These are phyloP conservation scores for Sphenostylis stenocarpa DNA, from an alignment of 306 rosid species.

Conservation along the genomic window DNA sequence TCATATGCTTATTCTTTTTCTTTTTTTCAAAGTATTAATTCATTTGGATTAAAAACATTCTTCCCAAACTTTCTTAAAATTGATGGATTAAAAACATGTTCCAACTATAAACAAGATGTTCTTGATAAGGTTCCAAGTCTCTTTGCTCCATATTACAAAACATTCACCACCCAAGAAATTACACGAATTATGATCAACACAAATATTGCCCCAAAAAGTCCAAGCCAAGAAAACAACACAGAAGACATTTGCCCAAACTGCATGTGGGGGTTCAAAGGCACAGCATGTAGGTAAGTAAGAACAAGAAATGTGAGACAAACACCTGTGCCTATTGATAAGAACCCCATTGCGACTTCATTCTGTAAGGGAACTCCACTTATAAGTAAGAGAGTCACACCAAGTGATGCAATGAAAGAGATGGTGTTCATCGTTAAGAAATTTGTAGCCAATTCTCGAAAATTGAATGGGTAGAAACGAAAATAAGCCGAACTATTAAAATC, in stretches of 20 bases:
- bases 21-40: too few relatives aligned
- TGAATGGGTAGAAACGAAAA: rapidly evolving
- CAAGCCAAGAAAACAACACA: background rate
- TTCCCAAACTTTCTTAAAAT: too few relatives aligned
- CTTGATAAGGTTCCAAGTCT: too few relatives aligned
- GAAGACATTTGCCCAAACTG: too few relatives aligned
- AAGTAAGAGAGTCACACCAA: background rate
- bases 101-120: too few relatives aligned
- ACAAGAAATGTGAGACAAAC: background rate
- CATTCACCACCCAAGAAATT: background rate
- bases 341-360: background rate
- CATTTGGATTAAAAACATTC: too few relatives aligned
- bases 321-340: background rate
- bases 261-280: background rate
- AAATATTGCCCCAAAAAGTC: background rate
- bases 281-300: background rate
- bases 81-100: too few relatives aligned
- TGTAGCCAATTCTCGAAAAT: background rate
- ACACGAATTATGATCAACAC: background rate
- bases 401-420: background rate
- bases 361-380: background rate
- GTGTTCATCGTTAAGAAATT: background rate
- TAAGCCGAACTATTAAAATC: too few relatives aligned
- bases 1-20: too few relatives aligned
- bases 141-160: background rate